Evolutionary conservation across 345 rosid genomes (phyloP), one percentile per base, ranked within the genome.

Genomic region (Gynandropsis gynandra): DNA sequence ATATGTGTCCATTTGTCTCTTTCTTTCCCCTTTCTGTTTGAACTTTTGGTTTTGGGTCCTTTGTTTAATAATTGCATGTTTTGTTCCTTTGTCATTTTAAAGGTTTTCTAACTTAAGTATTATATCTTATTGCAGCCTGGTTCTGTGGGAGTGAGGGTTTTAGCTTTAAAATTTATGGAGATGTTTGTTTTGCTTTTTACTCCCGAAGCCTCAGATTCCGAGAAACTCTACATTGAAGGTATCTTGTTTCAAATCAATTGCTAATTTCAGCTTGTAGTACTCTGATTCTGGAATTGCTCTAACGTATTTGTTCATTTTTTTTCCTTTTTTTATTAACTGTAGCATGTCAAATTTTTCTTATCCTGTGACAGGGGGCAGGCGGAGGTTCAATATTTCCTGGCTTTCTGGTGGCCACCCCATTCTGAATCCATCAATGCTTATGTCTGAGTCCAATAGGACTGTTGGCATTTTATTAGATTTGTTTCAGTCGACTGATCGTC

Each of bases 101-200:
- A 42, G 62, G 27, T 49, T 48, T 51, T 37, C 12, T 59, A 34
- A 59, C 41, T 16, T 47, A 40, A 53, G 36, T 49, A 34, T n/a
- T 35, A 27, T 35, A 59, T 54, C 61, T 70, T 62, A 50, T 33
- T 70, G 76, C 72, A 92, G 98, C 83, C 85, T 71, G 96, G 88
- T 51, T 58, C 65, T 40, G 68, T 85, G 47, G 81, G 93, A 51
- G 74, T 72, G 52, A 80, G 65, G 78, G 62, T 92, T 80, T 69
- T 79, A 72, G 85, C 95, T 20, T 68, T 87, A 65, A 92, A 87
- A 73, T 92, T 87, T 72, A 73, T 92, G 93, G 95, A 92, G 73
- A 87, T 69, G 8, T 78, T 70, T 64, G 55, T 92, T 47, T 70
- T 87, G 59, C 86, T 79, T 45, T 92, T 92, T 71, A 80, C 93